phyloP scores from a whole-genome alignment of 768 basidiomycete genomes.

The Mrakia hoshinonis region DNA sequence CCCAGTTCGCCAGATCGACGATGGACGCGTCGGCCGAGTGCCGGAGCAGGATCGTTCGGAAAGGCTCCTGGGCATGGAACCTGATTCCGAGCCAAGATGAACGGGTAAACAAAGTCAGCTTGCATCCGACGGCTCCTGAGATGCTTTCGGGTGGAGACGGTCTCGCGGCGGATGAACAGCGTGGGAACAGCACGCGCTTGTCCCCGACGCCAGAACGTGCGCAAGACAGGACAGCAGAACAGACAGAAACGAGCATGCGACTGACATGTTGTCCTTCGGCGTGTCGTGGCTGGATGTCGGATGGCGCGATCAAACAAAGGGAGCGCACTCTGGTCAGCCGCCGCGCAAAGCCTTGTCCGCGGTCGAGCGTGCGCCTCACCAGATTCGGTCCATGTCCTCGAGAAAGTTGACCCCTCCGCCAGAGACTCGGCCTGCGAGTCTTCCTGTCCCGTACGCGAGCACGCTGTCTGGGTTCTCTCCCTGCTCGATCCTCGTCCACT shows the following conservation, averaged over 20 bases:
- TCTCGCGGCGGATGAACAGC: no score
- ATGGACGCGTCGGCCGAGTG: neutral
- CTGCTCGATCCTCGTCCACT: neutral
- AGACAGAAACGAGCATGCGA: neutral
- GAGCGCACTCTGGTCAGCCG: neutral
- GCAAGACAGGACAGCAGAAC: neutral
- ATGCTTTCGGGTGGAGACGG: no score
- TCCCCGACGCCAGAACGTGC: neutral
- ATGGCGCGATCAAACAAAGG: neutral
- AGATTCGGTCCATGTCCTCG: conserved; percentile 2
- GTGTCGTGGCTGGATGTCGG: neutral
- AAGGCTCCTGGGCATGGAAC: neutral
- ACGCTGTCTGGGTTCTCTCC: neutral
- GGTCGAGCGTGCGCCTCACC: neutral
- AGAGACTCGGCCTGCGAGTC: neutral
- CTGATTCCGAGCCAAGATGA: neutral
- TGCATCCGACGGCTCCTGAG: no score
- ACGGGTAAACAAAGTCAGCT: no score
- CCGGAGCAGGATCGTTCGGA: neutral
- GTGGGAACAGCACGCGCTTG: no score
- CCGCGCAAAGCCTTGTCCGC: neutral
- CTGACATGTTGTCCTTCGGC: neutral
- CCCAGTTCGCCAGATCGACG: neutral
- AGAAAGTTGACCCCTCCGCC: conserved; percentile 8
- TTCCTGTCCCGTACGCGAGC: neutral